phyloP scores from a whole-genome alignment of 768 basidiomycete genomes.

The Kwoniella heveanensis region DNA sequence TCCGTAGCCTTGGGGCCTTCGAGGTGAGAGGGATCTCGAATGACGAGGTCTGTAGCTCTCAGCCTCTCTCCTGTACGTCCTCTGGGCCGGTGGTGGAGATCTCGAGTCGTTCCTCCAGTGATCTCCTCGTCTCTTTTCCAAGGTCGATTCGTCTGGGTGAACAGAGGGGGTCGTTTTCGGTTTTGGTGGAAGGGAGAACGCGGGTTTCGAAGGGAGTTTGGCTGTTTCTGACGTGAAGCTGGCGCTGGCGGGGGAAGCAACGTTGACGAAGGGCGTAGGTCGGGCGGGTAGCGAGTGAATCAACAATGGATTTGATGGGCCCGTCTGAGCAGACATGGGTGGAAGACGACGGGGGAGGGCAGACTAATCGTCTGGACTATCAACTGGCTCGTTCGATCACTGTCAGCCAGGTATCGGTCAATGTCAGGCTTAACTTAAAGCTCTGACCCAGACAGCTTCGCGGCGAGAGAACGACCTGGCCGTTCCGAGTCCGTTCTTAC shows the following conservation, averaged over 20 bases:
- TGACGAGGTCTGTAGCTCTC: conserved; percentile 7
- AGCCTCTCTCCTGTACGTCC: background rate
- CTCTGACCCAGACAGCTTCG: too few species aligned
- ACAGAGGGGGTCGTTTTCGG: conserved; percentile 14
- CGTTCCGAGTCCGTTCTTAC: too few species aligned
- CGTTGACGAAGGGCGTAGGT: conserved; percentile 6
- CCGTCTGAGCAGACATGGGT: conserved; percentile 1
- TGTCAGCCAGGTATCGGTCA: too few species aligned
- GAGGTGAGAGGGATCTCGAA: conserved; percentile 7
- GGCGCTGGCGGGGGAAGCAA: background rate
- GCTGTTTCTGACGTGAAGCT: background rate
- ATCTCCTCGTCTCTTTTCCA: background rate
- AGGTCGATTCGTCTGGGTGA: background rate
- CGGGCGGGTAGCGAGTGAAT: conserved; percentile 12
- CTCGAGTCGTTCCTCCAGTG: background rate
- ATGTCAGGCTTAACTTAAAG: too few species aligned
- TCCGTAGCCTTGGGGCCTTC: background rate
- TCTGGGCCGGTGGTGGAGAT: conserved; percentile 2
- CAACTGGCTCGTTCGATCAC: background rate
- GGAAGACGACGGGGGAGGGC: background rate
- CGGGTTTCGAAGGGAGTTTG: background rate
- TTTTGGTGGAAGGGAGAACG: conserved; percentile 15
- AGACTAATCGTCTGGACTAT: background rate
- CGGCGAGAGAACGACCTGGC: too few species aligned
- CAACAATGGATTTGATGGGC: background rate